Evolutionary conservation across 2,329 filamentous ascomycete species (phyloP).

Genomic region (Fusarium pseudoanthophilum): DNA sequence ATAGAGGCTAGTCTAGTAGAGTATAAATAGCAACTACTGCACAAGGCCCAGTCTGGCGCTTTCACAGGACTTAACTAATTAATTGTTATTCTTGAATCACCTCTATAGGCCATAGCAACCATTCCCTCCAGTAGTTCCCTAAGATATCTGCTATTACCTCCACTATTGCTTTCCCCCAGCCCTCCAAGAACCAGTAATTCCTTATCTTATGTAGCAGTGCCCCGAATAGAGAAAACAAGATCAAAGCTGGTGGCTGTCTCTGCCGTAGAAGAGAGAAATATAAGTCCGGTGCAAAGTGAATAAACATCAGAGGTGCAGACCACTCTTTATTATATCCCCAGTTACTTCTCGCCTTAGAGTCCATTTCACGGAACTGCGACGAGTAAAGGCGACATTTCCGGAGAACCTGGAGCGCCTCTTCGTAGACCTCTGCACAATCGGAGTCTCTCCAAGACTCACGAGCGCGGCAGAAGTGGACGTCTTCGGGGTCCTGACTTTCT

Average conservation of each 20-base stretch:
- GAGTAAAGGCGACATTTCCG: background rate
- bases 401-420: background rate
- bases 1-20: too few species aligned
- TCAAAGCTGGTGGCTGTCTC: background rate
- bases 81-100: background rate
- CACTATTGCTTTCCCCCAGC: background rate
- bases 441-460: background rate
- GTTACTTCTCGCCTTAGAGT: background rate
- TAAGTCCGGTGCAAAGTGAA: background rate
- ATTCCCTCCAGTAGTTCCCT: background rate
- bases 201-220: background rate
- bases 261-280: background rate
- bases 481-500: fast-evolving
- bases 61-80: background rate
- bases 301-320: background rate
- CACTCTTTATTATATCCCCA: background rate
- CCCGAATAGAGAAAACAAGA: background rate
- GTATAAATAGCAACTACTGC: too few species aligned
- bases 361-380: background rate
- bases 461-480: background rate
- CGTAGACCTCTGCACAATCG: fast-evolving
- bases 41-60: fast-evolving
- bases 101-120: background rate
- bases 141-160: background rate
- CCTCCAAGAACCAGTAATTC: background rate